Evolutionary conservation across 805 yeast genomes (phyloP).

Genomic region (Saccharomycopsis fermentans): DNA sequence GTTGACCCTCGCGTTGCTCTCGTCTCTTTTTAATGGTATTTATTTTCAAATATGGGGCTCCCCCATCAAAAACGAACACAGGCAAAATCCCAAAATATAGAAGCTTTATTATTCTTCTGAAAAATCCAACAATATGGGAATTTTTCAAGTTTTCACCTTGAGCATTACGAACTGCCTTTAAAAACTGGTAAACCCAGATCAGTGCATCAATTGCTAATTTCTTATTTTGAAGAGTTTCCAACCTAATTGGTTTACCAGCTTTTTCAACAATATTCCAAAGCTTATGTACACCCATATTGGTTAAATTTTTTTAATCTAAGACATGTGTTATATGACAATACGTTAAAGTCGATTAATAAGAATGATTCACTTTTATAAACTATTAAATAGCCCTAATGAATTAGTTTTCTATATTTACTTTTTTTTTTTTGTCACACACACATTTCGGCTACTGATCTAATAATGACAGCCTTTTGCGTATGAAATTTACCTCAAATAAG

Average conservation of each 20-base stretch:
- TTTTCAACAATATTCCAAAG: constrained; percentile 91
- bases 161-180: constrained; percentile 85
- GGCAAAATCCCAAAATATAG: constrained; percentile 81
- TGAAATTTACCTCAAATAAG: too few species aligned
- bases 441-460: too few species aligned
- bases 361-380: too few species aligned
- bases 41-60: constrained; percentile 75
- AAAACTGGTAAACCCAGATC: constrained; percentile 94
- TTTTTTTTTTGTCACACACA: too few species aligned
- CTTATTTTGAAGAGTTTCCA: constrained; percentile 74
- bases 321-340: too few species aligned
- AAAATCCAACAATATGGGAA: constrained; percentile 92
- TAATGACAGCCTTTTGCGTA: too few species aligned
- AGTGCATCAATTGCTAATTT: constrained; percentile 94
- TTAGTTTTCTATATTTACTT: too few species aligned
- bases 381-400: too few species aligned
- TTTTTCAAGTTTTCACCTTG: constrained; percentile 65
- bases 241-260: constrained; percentile 78
- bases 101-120: constrained; percentile 83
- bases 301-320: neutral
- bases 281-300: constrained; percentile 85
- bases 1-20: constrained; percentile 63
- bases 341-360: too few species aligned
- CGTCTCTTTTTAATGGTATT: constrained; percentile 67
- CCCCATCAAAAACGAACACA: constrained; percentile 92